phyloP scores from a whole-genome alignment of 257 asterid species.

The Scutellaria baicalensis region DNA sequence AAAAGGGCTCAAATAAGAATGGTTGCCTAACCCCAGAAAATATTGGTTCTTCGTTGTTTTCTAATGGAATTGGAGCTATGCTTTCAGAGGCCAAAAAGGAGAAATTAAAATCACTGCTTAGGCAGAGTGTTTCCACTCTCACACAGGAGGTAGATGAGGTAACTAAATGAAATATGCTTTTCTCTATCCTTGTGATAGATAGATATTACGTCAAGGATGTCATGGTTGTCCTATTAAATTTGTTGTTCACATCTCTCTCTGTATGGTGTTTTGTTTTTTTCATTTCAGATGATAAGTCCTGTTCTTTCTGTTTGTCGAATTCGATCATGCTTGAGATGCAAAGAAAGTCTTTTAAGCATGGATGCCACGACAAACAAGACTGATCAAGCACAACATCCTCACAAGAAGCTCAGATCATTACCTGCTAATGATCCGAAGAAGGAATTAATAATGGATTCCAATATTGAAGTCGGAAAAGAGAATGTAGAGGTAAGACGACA shows the following conservation, averaged over 20 bases:
- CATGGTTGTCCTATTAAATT: background rate
- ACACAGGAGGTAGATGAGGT: conserved; percentile 78
- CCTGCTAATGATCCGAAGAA: conserved; percentile 6
- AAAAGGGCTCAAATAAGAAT: conserved; percentile 15
- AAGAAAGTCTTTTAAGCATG: conserved; percentile 29
- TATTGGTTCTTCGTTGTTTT: conserved; percentile 32
- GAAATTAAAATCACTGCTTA: conserved; percentile 48
- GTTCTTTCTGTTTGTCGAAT: conserved; percentile 44
- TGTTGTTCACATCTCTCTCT: background rate
- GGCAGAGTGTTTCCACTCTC: conserved; percentile 51
- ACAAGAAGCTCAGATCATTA: conserved; percentile 43
- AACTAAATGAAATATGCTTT: background rate
- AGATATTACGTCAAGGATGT: background rate
- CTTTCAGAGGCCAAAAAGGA: conserved; percentile 48
- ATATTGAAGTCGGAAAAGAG: background rate
- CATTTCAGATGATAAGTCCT: conserved; percentile 52
- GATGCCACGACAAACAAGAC: conserved; percentile 14
- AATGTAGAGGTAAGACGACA: conserved; percentile 16
- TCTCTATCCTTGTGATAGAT: background rate
- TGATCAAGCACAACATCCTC: conserved; percentile 24
- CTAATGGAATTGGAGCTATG: conserved; percentile 50
- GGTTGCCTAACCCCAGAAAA: conserved; percentile 7
- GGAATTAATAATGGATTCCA: conserved; percentile 6
- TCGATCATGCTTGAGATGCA: conserved; percentile 40
- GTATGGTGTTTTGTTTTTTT: background rate